These are phyloP conservation scores for Collybiopsis confluens DNA, from an alignment of 768 basidiomycete genomes.

Conservation along the genomic window DNA sequence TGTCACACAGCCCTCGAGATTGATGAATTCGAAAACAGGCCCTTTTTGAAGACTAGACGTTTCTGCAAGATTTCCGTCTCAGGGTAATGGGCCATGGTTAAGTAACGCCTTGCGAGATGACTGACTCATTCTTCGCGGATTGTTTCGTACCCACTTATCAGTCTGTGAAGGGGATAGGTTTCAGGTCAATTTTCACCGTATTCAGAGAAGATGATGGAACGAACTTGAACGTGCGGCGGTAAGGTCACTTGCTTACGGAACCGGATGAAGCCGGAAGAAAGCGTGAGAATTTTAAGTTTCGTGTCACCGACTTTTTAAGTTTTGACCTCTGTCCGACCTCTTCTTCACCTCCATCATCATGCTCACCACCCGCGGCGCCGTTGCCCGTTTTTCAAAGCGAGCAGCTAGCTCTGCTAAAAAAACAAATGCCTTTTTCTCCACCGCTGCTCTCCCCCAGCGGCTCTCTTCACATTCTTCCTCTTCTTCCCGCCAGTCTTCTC, in stretches of 20 bases:
- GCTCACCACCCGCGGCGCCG: conserved; percentile 83
- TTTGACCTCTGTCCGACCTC: conserved; percentile 1
- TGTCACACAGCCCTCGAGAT: too few relatives aligned
- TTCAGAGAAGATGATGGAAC: too few relatives aligned
- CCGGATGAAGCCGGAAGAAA: conserved; percentile 16
- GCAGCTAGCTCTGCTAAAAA: conserved; percentile 72
- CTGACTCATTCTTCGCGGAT: too few relatives aligned
- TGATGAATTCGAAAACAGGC: too few relatives aligned
- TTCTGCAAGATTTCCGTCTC: too few relatives aligned
- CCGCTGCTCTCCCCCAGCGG: conserved; percentile 57
- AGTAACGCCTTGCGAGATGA: too few relatives aligned
- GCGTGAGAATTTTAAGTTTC: conserved; percentile 45
- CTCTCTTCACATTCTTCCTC: conserved; percentile 37
- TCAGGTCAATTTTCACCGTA: too few relatives aligned
- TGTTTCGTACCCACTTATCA: too few relatives aligned
- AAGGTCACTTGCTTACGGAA: not conserved
- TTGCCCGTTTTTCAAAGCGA: conserved; percentile 84
- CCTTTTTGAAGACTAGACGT: too few relatives aligned
- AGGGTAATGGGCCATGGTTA: too few relatives aligned
- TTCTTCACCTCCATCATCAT: conserved; percentile 44
- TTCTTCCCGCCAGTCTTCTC: conserved; percentile 37
- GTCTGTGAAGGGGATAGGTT: too few relatives aligned
- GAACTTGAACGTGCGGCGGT: too few relatives aligned
- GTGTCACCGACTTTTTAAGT: conserved; percentile 24
- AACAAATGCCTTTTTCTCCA: conserved; percentile 78